Conservation (phyloP, 2,329 filamentous ascomycete genomes). For the Cryphonectria japonica region DNA sequence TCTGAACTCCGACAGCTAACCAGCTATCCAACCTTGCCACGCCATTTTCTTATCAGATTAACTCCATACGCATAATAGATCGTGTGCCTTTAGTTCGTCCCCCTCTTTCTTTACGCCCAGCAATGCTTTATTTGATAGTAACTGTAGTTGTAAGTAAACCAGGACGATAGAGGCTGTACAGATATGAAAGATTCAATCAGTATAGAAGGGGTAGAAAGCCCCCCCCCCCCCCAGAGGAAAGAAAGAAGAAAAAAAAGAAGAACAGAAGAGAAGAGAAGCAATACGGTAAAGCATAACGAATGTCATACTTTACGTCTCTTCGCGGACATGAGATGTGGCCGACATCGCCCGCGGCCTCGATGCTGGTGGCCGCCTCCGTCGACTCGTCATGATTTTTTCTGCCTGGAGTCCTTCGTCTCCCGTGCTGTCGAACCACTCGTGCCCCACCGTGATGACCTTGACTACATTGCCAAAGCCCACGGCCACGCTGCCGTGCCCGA, state of each 20-base stretch:
- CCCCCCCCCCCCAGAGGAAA: no score
- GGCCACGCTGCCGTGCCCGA: conserved; percentile 68
- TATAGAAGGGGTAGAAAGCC: neutral
- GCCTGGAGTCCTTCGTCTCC: conserved; percentile 38
- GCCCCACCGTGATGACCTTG: conserved; percentile 70
- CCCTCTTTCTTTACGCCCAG: neutral
- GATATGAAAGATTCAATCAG: neutral
- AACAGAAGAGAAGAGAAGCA: neutral
- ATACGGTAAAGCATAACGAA: neutral
- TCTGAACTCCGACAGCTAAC: neutral
- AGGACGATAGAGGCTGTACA: neutral
- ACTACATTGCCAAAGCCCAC: conserved; percentile 74
- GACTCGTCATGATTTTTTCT: conserved; percentile 41
- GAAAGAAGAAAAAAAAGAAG: neutral
- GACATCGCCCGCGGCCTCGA: conserved; percentile 36
- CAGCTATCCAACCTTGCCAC: neutral
- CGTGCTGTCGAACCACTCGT: conserved; percentile 62
- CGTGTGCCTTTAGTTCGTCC: neutral
- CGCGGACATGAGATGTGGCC: conserved; percentile 4
- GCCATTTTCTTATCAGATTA: neutral
- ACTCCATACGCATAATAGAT: conserved; percentile 1
- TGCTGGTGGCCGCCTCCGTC: conserved; percentile 39
- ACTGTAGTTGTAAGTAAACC: neutral
- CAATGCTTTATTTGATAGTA: neutral
- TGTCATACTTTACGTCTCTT: neutral